These are phyloP conservation scores for Mycena rebaudengoi DNA, from an alignment of 768 basidiomycete species.

Conservation along the genomic window DNA sequence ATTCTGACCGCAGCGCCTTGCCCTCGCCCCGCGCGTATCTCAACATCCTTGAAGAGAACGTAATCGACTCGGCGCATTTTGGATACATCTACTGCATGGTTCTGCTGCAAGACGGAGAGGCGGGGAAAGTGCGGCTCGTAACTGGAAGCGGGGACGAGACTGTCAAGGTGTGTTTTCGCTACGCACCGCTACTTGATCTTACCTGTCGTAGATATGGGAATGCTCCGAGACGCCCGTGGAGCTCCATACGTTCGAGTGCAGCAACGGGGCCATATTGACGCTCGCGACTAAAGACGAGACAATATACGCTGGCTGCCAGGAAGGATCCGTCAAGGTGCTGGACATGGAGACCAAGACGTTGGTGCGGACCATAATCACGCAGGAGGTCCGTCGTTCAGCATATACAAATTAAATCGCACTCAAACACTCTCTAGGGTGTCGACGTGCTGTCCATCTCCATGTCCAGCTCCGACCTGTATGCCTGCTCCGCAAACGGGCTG, in stretches of 20 bases:
- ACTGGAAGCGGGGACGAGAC: slow-evolving; percentile 93
- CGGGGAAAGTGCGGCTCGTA: slow-evolving; percentile 58
- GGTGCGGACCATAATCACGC: slow-evolving; percentile 86
- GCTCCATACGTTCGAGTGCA: slow-evolving; percentile 74
- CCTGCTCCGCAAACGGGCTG: slow-evolving; percentile 71
- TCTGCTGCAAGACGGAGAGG: slow-evolving; percentile 37
- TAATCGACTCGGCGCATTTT: slow-evolving; percentile 90
- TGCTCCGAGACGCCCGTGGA: slow-evolving; percentile 59
- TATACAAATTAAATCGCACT: not conserved
- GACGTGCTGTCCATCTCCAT: slow-evolving; percentile 87
- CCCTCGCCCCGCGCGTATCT: slow-evolving; percentile 51
- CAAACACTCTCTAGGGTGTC: slow-evolving; percentile 55
- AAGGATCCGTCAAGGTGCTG: slow-evolving; percentile 90
- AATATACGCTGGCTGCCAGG: slow-evolving; percentile 93
- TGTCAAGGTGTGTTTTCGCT: slow-evolving; percentile 69
- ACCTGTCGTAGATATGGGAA: slow-evolving; percentile 66
- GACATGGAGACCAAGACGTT: slow-evolving; percentile 91
- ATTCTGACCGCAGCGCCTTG: slow-evolving; percentile 33
- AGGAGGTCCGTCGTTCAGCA: slow-evolving; percentile 61
- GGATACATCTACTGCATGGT: slow-evolving; percentile 93
- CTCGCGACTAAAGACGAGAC: slow-evolving; percentile 79
- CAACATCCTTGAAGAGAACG: slow-evolving; percentile 70
- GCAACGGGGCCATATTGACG: slow-evolving; percentile 84
- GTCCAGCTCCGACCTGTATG: slow-evolving; percentile 69
- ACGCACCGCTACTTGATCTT: not conserved